phyloP scores from a whole-genome alignment of 768 basidiomycete species.

The Boletellus emodensis region DNA sequence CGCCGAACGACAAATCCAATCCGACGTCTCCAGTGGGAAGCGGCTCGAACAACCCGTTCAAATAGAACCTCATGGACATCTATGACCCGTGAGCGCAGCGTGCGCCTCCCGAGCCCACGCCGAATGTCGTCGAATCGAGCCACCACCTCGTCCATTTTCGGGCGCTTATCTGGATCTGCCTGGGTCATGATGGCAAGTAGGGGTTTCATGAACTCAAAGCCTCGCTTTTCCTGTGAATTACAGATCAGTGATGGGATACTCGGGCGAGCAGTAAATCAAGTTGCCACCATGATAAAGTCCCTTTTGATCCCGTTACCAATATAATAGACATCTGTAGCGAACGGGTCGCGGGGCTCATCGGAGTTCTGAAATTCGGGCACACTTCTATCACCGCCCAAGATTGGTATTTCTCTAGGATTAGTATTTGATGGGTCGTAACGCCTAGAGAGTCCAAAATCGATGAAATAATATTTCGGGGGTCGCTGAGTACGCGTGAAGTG shows the following conservation, averaged over 20 bases:
- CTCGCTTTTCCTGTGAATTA: neutral
- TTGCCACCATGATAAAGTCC: conserved; percentile 30
- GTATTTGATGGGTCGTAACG: conserved; percentile 27
- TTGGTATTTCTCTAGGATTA: conserved; percentile 26
- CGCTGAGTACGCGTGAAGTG: conserved; percentile 28
- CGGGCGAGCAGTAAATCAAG: too few species aligned
- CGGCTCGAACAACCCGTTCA: conserved; percentile 4
- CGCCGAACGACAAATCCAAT: conserved; percentile 12
- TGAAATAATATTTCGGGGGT: conserved; percentile 17
- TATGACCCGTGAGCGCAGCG: conserved; percentile 28
- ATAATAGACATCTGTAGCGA: conserved; percentile 43
- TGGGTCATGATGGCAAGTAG: conserved; percentile 36
- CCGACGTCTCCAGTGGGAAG: conserved; percentile 26
- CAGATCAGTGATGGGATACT: too few species aligned
- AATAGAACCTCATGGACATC: conserved; percentile 11
- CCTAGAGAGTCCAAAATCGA: conserved; percentile 36
- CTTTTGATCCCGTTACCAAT: conserved; percentile 36
- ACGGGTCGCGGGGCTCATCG: conserved; percentile 33
- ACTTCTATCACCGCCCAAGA: conserved; percentile 40
- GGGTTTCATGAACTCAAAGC: conserved; percentile 31
- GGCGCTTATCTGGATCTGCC: conserved; percentile 33
- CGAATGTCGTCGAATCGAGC: conserved; percentile 14
- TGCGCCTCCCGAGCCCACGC: conserved; percentile 5
- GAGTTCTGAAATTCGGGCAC: conserved; percentile 37
- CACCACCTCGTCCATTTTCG: conserved; percentile 35